Percentiles rank a stretch among this genome's conserved stretches.
Conservation (phyloP, 352 stramenopile species). For the Pythium inflatum region DNA sequence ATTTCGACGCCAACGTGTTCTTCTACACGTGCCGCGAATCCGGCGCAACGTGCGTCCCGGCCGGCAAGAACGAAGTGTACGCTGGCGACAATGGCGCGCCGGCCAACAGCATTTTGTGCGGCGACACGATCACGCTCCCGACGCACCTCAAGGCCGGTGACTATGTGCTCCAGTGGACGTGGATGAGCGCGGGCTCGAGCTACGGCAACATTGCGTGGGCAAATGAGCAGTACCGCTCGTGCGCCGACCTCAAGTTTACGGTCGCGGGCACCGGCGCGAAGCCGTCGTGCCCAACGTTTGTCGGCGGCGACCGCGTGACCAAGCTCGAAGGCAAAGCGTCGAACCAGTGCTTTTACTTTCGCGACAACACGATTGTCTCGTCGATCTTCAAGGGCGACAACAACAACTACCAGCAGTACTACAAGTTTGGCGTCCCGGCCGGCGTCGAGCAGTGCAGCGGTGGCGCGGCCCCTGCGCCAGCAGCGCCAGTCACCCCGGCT, state of each 20-base stretch:
- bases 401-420: constrained; percentile 44
- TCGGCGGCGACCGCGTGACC: constrained; percentile 58
- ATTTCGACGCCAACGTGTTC: constrained; percentile 35
- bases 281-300: constrained; percentile 50
- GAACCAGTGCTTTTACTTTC: constrained; percentile 62
- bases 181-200: constrained; percentile 53
- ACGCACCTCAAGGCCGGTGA: constrained; percentile 23
- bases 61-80: constrained; percentile 19
- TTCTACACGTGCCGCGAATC: constrained; percentile 40
- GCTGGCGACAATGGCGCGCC: constrained; percentile 16
- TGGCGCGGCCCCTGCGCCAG: too few species aligned
- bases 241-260: constrained; percentile 59
- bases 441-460: constrained; percentile 50
- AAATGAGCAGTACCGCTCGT: constrained; percentile 55
- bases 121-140: constrained; percentile 29
- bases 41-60: constrained; percentile 25
- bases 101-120: constrained; percentile 25
- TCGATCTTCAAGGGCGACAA: constrained; percentile 51
- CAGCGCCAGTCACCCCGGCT: too few species aligned
- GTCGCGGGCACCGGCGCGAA: constrained; percentile 32
- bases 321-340: constrained; percentile 36
- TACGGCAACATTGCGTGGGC: constrained; percentile 58
- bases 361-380: constrained; percentile 52
- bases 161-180: constrained; percentile 61
- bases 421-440: constrained; percentile 53